Evolutionary conservation across 164 flowering plant species (phyloP), one percentile per base, ranked within the genome.

Genomic region (Litsea cubeba): DNA sequence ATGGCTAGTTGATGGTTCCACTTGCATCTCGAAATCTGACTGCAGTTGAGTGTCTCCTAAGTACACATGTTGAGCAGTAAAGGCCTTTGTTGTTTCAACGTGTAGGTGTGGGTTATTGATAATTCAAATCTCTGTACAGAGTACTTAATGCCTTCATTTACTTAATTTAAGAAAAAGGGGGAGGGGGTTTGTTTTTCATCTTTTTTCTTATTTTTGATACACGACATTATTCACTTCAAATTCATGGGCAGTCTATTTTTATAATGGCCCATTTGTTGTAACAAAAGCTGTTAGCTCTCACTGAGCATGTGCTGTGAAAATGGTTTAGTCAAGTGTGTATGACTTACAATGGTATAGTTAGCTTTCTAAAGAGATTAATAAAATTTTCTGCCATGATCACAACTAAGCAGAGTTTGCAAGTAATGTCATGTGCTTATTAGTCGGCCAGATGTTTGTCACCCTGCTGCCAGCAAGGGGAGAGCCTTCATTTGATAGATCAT

Each of bases 21-120:
- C 82, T 66, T 77, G 78, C 78, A 79, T 84, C 77, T 85, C 80
- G 83, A 64, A 77, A 76, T 75, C 63, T 75, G 72, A 83, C 69
- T 80, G 89, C 93, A 89, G 93, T 85, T 91, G 93, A 91, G 93
- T 89, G 83, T 82, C 89, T 88, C 78, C 32, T 66, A 20, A 20
- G 49, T 28, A 26, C 40, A 20, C 91, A 23, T 76, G 89, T 83
- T 86, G 85, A 82, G 77, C 84, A 83, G 85, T 84, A 85, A 82
- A 82, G 82, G 28, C 54, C 74, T 71, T 77, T 71, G 65, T 76
- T 79, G 35, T 23, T 79, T 79, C 74, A 71, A 76, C 2, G 11
- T 62, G 70, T 76, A 71, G 72, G 60, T 49, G 74, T 71, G 78
- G 62, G 71, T 26, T 77, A 65, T 80, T 76, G 73, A 81, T 80